Percentiles rank a stretch among this genome's conserved stretches.
phyloP scores from a whole-genome alignment of 306 rosid genomes.

The Pachyrhizus erosus region DNA sequence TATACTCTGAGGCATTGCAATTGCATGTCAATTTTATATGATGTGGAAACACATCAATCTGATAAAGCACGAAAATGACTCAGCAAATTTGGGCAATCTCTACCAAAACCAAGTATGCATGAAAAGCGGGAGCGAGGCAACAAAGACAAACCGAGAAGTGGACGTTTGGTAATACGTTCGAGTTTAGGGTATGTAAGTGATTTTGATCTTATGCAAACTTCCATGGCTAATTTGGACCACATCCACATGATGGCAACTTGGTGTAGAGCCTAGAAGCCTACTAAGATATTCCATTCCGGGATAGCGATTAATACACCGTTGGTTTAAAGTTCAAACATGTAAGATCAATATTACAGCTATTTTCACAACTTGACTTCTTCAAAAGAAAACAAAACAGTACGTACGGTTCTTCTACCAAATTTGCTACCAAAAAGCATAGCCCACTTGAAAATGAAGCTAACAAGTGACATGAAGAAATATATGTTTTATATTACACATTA shows the following conservation, averaged over 20 bases:
- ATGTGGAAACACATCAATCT: conserved; percentile 26
- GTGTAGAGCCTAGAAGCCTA: background rate
- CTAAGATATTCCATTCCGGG: conserved; percentile 27
- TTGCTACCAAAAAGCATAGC: background rate
- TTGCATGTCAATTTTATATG: background rate
- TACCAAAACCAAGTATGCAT: background rate
- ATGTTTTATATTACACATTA: background rate
- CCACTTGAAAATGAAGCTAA: conserved; percentile 14
- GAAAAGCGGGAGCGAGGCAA: conserved; percentile 10
- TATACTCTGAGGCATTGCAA: background rate
- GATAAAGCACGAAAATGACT: conserved; percentile 42
- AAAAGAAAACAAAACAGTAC: conserved; percentile 31
- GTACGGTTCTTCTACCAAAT: conserved; percentile 41
- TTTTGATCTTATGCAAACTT: conserved; percentile 34
- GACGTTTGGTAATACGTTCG: background rate
- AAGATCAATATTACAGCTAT: background rate
- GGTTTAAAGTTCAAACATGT: too few relatives aligned
- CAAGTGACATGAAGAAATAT: background rate
- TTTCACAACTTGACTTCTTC: conserved; percentile 4
- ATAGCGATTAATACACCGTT: background rate
- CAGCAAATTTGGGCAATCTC: conserved; percentile 10
- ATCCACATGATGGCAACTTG: conserved; percentile 30
- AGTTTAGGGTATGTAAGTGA: background rate
- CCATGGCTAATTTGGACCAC: conserved; percentile 45
- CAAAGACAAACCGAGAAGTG: conserved; percentile 25